Base-by-base conservation (phyloP, 1,284 basidiomycete species). In the Sparassis latifolia region DNA sequence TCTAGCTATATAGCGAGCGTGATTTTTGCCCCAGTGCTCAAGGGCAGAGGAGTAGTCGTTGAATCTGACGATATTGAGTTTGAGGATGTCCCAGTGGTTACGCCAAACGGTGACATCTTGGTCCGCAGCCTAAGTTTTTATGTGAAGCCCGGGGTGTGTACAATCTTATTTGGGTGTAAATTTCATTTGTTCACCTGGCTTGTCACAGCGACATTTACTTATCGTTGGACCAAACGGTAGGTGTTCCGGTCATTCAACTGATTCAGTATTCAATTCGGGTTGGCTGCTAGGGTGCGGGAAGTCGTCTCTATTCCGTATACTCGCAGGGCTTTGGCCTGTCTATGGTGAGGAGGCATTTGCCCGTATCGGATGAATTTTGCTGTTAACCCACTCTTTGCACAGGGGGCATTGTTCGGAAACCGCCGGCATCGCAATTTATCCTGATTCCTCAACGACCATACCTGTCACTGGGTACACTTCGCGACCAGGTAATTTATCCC, bases 391-490 rank as follows among this genome's bases (percentile, higher is more conserved):
- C 40, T n/a, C 33, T 30, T 41, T 42, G 42, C 38, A 9, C 57
- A 82, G 80, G 91, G 20, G 96, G 96, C 0, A 77, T 82, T 9
- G 93, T 99, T n/a, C 84, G 87, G 61, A 98, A 98, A 69, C 96
- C 96, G 0, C 81, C 88, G 12, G 86, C 92, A 4, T 80, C 80
- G 5, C 83, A 95, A 53, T 98, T 99, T 67, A 92, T 95, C 44
- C 82, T 98, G 55, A 97, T 99, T 57, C 96, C 96, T 12, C 96
- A 99, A 65, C 78, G 96, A 42, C 96, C 96, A 0, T 98, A 98
- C 68, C 80, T 98, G 20, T 92, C 89, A 3, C 74, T 93, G 12
- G 96, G 96, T 6, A 98, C 94, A 0, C 79, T 99, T 2, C 83
- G 96, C 10, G 96, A 98, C 66, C 96, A 98, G 68, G 81, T 90